These are phyloP conservation scores for Thielaviopsis ethacetica DNA, from an alignment of 2,329 filamentous ascomycete genomes.

Conservation along the genomic window DNA sequence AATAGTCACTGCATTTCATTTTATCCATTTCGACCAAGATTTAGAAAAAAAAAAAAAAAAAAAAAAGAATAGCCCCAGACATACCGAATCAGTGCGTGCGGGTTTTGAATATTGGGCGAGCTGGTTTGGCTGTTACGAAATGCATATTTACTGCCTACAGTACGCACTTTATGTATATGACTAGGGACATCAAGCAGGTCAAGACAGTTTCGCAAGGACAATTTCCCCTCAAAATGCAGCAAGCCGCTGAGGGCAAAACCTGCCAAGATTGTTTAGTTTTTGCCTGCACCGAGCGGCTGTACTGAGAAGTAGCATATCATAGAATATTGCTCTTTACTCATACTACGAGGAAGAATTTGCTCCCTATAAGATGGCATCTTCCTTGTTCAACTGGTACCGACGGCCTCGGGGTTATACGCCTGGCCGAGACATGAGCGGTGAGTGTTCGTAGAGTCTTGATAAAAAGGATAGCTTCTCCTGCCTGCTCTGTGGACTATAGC, in stretches of 20 bases:
- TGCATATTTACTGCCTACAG: too few relatives aligned
- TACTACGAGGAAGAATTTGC: too few relatives aligned
- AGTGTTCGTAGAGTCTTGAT: background rate
- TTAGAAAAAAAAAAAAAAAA: background rate
- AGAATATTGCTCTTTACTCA: too few relatives aligned
- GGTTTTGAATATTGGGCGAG: background rate
- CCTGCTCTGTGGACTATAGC: background rate
- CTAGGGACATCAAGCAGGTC: background rate
- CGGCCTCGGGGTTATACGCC: background rate
- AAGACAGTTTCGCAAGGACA: background rate
- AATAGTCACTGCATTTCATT: too few relatives aligned
- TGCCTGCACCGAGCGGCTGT: too few relatives aligned
- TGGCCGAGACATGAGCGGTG: background rate
- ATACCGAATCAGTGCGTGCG: background rate
- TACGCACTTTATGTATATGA: background rate
- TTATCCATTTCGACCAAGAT: background rate
- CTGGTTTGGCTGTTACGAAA: too few relatives aligned
- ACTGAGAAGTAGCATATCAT: too few relatives aligned
- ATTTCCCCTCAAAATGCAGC: background rate
- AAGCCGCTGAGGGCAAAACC: background rate
- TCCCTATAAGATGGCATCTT: background rate
- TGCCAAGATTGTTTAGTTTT: too few relatives aligned
- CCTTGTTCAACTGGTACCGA: background rate
- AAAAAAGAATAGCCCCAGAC: background rate
- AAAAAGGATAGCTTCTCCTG: background rate